Conservation (phyloP, 305 asterid genomes). For the Fraxinus dipetala region DNA sequence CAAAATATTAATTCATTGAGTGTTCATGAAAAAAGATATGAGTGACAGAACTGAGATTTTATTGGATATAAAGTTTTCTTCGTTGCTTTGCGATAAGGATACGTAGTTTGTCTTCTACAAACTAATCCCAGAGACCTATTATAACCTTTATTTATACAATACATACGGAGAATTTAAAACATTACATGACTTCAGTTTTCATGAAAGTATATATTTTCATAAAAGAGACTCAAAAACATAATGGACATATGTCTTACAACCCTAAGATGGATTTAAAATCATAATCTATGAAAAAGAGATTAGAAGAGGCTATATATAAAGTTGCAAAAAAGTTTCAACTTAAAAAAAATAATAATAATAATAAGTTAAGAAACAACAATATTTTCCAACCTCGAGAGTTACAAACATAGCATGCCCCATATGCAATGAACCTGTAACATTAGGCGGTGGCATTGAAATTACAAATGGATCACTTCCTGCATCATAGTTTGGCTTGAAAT, state of each 20-base stretch:
- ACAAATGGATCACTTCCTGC: slow-evolving; percentile 76
- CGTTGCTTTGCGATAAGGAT: background rate
- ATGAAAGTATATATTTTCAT: background rate
- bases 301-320: background rate
- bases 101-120: background rate
- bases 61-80: background rate
- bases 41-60: background rate
- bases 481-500: slow-evolving; percentile 78
- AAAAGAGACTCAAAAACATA: background rate
- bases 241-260: background rate
- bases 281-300: background rate
- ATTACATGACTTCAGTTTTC: background rate
- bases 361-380: slow-evolving; percentile 17
- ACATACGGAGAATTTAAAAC: background rate
- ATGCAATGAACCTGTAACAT: slow-evolving; percentile 96
- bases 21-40: background rate
- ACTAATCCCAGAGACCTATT: background rate
- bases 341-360: background rate
- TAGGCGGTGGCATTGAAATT: slow-evolving; percentile 96
- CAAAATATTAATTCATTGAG: background rate
- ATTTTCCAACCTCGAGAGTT: slow-evolving; percentile 80
- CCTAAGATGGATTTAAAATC: background rate
- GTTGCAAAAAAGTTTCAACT: background rate
- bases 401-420: slow-evolving; percentile 99
- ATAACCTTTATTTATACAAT: background rate